phyloP scores from a whole-genome alignment of 2,329 filamentous ascomycete species.

The Pseudogymnoascus sp. region DNA sequence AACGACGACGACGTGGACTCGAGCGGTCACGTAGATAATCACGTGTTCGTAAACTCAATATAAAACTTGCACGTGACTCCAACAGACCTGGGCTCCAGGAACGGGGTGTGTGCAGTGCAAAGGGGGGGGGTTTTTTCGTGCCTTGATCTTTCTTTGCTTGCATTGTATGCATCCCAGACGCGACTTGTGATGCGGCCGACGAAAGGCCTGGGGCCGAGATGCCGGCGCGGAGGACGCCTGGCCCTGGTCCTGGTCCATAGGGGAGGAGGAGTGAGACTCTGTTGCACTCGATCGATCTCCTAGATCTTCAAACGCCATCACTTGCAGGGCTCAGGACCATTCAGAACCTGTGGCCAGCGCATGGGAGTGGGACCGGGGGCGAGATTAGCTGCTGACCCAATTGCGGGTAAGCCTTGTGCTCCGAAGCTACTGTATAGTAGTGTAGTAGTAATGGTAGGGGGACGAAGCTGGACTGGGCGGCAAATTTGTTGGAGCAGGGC shows the following conservation, averaged over 20 bases:
- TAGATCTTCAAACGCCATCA: background rate
- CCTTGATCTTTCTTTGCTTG: slow-evolving; percentile 11
- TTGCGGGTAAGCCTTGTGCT: background rate
- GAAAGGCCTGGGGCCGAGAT: background rate
- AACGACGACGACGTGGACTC: background rate
- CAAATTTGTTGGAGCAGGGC: background rate
- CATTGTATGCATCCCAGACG: slow-evolving; percentile 17
- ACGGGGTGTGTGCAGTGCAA: background rate
- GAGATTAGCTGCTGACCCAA: background rate
- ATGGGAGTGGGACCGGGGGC: slow-evolving; percentile 2
- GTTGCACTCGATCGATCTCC: background rate
- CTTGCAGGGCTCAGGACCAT: background rate
- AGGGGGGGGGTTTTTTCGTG: no score
- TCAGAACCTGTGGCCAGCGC: background rate
- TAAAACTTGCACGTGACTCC: background rate
- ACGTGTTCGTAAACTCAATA: background rate
- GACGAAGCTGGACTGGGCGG: background rate
- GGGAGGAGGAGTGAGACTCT: background rate
- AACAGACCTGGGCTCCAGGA: background rate
- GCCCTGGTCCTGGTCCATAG: slow-evolving; percentile 2
- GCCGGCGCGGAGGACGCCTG: background rate
- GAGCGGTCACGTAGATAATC: background rate
- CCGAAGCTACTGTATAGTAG: background rate
- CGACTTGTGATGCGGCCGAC: slow-evolving; percentile 18
- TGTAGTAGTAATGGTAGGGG: background rate